Percentiles rank a stretch among this genome's conserved stretches.
Evolutionary conservation across 139 green algal genomes (phyloP).

Genomic region (Closterium sp.): DNA sequence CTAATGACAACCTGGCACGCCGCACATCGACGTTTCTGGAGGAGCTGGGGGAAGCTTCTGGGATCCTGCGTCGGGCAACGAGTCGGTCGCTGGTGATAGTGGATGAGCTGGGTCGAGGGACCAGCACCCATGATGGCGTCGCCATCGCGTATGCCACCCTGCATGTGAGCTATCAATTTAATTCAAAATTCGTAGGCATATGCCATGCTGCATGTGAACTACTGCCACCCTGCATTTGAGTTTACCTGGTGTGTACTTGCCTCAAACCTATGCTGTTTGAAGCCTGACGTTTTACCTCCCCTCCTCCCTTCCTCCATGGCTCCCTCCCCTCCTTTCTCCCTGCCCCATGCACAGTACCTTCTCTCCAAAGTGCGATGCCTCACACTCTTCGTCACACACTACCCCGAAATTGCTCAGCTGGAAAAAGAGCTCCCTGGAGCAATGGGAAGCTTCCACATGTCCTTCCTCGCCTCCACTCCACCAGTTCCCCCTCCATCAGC

Average conservation of each 20-base stretch:
- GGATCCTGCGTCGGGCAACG: constrained; percentile 71
- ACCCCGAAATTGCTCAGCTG: constrained; percentile 53
- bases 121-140: constrained; percentile 63
- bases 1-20: constrained; percentile 63
- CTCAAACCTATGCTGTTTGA: neutral
- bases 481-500: neutral
- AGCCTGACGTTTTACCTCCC: neutral
- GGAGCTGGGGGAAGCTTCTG: constrained; percentile 76
- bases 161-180: neutral
- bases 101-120: constrained; percentile 72
- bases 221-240: constrained; percentile 59
- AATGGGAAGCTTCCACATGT: constrained; percentile 38
- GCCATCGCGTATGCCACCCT: constrained; percentile 69
- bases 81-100: constrained; percentile 64
- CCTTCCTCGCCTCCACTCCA: constrained; percentile 33
- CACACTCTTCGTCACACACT: constrained; percentile 80
- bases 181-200: constrained; percentile 19
- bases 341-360: constrained; percentile 18
- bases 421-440: constrained; percentile 15
- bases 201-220: constrained; percentile 59
- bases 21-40: constrained; percentile 70
- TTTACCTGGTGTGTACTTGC: neutral
- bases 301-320: neutral
- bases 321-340: neutral
- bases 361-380: constrained; percentile 48